Evolutionary conservation across 331 rosid species (phyloP), one percentile per base, ranked within the genome.

Genomic region (Dryas integrifolia): DNA sequence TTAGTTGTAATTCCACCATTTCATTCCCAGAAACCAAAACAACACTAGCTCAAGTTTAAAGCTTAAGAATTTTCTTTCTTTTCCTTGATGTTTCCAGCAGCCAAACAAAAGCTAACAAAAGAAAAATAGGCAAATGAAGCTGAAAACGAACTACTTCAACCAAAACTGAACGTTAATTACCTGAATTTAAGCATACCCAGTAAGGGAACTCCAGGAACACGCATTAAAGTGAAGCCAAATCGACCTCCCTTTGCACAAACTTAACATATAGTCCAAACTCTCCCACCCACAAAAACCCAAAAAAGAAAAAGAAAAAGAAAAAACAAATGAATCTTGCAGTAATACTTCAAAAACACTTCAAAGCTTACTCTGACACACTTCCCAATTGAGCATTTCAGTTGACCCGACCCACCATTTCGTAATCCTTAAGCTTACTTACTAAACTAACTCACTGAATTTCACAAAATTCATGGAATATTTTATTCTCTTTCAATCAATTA

Each of bases 161-260:
- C 53, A 51, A 57, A 63, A 38, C 5, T 47, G 7, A 58, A 24
- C 8, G 0, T 53, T 15, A 53, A 66, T 38, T 47, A 65, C 56
- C 50, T 51, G 45, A 73, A 43, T 77, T 74, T 24, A 52, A 35
- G 52, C 79, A 56, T 69, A 77, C 79, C 81, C 83, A 66, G 64
- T 47, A 61, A 59, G 70, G 62, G 58, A 74, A 73, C 74, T 70
- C 65, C 69, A 38, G 52, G 65, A 61, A 77, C n/a, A 65, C 52
- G 77, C 75, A 80, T 67, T 74, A 77, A 76, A 75, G 44, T 45
- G 74, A 67, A 65, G 72, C 83, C 60, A 76, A 58, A 74, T 52
- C 58, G 43, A 60, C 18, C 73, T 69, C 50, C 69, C 43, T 35
- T 6, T 26, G 55, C 57, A 46, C 10, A 65, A 52, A 40, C 16